These are phyloP conservation scores for Porcisia hertigi DNA, from an alignment of 208 protist species.

Conservation along the genomic window DNA sequence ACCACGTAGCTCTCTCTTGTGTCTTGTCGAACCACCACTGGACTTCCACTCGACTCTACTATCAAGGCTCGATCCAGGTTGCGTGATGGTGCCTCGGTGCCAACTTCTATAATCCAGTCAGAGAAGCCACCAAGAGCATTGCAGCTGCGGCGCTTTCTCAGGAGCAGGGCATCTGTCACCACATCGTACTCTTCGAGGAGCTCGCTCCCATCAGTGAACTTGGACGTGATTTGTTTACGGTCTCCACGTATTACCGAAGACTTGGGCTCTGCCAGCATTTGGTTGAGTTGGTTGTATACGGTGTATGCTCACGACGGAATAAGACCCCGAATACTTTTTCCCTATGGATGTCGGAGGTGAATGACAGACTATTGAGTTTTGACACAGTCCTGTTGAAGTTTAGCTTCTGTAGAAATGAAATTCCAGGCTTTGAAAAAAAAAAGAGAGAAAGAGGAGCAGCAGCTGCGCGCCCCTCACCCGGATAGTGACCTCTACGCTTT, in stretches of 20 bases:
- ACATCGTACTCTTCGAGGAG: slow-evolving; percentile 94
- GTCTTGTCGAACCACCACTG: slow-evolving; percentile 87
- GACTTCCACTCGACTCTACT: slow-evolving; percentile 69
- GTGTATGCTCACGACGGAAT: background rate
- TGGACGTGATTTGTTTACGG: slow-evolving; percentile 85
- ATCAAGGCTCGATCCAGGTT: slow-evolving; percentile 74
- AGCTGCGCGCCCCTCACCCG: background rate
- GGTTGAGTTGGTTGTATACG: background rate
- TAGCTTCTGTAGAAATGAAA: background rate
- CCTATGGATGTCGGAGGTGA: background rate
- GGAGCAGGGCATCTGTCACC: slow-evolving; percentile 90
- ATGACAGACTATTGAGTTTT: slow-evolving; percentile 3
- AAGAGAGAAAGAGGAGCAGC: slow-evolving; percentile 3
- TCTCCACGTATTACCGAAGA: slow-evolving; percentile 84
- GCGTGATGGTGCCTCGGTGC: slow-evolving; percentile 53
- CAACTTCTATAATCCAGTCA: slow-evolving; percentile 91
- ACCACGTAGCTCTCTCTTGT: slow-evolving; percentile 82
- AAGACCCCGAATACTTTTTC: background rate
- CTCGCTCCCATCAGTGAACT: slow-evolving; percentile 87
- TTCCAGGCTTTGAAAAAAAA: slow-evolving; percentile 5
- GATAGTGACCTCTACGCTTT: background rate
- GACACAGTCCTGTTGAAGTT: background rate
- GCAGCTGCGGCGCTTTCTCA: slow-evolving; percentile 79
- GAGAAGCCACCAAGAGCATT: slow-evolving; percentile 77
- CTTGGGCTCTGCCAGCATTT: slow-evolving; percentile 74